A percentile compares a stretch with the other conserved stretches of the same genome.
Conservation (phyloP, 108 stramenopile genomes). For the Aurantiochytrium sp. region DNA sequence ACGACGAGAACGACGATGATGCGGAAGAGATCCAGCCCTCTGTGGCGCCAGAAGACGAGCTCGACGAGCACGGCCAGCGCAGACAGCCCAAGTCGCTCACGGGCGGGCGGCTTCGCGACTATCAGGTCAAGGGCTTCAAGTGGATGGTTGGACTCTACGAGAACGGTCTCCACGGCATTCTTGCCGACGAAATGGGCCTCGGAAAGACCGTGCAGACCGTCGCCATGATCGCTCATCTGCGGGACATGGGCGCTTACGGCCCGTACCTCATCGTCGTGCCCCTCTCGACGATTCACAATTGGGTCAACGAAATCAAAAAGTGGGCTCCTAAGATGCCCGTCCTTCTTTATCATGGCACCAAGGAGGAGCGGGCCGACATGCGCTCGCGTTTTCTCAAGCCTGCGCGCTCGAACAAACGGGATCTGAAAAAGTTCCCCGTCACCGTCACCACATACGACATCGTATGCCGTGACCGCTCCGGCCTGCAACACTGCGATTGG, state of each 20-base stretch:
- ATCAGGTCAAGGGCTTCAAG: conserved; percentile 57
- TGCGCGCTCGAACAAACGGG: conserved; percentile 15
- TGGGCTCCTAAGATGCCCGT: conserved; percentile 83
- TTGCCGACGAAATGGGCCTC: conserved; percentile 92
- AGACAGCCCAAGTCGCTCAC: conserved; percentile 32
- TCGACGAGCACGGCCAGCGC: background rate
- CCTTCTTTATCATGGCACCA: conserved; percentile 82
- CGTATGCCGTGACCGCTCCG: conserved; percentile 68
- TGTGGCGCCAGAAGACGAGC: background rate
- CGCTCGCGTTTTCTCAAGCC: conserved; percentile 9
- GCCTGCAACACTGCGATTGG: conserved; percentile 66
- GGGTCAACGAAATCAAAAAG: conserved; percentile 82
- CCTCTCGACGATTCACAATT: conserved; percentile 94
- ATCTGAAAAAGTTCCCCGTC: conserved; percentile 63
- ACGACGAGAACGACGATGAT: background rate
- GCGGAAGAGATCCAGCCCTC: background rate
- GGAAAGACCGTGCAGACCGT: conserved; percentile 88
- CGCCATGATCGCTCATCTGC: conserved; percentile 80
- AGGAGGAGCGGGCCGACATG: conserved; percentile 67
- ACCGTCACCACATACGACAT: conserved; percentile 93
- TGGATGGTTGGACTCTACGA: conserved; percentile 94
- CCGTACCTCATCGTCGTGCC: conserved; percentile 91
- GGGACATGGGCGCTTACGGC: conserved; percentile 50
- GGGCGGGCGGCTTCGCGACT: conserved; percentile 46
- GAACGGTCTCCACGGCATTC: conserved; percentile 92